phyloP scores from a whole-genome alignment of 2,329 filamentous ascomycete species.

The Nigrospora sphaerica region DNA sequence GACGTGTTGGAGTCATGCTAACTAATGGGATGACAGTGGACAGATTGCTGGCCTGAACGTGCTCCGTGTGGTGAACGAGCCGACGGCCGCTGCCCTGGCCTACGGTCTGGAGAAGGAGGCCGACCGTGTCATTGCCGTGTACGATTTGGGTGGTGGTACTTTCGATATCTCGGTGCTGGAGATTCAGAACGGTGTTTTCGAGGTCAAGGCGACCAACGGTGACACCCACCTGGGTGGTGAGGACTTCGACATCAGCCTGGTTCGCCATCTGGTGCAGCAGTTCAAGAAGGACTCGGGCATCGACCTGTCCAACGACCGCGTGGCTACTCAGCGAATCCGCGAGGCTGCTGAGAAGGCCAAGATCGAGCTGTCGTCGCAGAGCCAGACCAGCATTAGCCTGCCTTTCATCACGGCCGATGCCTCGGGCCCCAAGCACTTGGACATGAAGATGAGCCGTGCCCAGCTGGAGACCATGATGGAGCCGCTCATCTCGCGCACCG shows the following conservation, averaged over 20 bases:
- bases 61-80: conserved; percentile 96
- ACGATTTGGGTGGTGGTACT: conserved; percentile 96
- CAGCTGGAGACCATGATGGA: conserved; percentile 93
- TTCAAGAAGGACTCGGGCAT: conserved; percentile 96
- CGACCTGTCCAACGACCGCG: conserved; percentile 85
- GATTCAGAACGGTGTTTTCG: conserved; percentile 96
- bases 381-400: conserved; percentile 96
- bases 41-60: conserved; percentile 95
- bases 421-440: conserved; percentile 96
- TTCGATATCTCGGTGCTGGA: conserved; percentile 98
- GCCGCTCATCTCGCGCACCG: conserved; percentile 76
- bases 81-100: conserved; percentile 88
- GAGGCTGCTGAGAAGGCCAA: conserved; percentile 99
- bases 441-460: conserved; percentile 84
- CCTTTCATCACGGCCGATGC: conserved; percentile 97
- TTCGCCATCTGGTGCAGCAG: conserved; percentile 86
- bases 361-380: conserved; percentile 93
- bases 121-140: conserved; percentile 86
- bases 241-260: conserved; percentile 92
- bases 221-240: conserved; percentile 98
- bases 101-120: conserved; percentile 95
- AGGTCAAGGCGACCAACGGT: conserved; percentile 99
- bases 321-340: conserved; percentile 98
- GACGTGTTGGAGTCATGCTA: no score
- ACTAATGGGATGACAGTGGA: conserved; percentile 34